phyloP scores from a whole-genome alignment of 2,329 filamentous ascomycete genomes.

The Coleophoma eucalyptorum region DNA sequence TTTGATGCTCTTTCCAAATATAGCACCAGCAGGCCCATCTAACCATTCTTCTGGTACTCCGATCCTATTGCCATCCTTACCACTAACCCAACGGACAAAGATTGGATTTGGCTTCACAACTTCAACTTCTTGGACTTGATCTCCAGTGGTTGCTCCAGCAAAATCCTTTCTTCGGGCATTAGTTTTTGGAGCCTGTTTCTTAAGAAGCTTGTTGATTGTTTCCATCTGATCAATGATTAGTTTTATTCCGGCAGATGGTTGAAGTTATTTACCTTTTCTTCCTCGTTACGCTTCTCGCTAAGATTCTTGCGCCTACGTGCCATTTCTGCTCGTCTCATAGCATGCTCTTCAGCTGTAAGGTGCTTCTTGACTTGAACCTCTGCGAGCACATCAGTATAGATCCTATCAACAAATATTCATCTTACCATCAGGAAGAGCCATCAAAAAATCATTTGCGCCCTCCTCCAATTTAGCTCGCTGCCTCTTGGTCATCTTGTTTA shows the following conservation, averaged over 20 bases:
- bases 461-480: slow-evolving; percentile 59
- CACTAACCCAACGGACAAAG: slow-evolving; percentile 70
- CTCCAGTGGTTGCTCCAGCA: slow-evolving; percentile 31
- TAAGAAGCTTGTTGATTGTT: slow-evolving; percentile 86
- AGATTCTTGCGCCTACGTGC: slow-evolving; percentile 69
- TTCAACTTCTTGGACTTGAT: slow-evolving; percentile 44
- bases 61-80: slow-evolving; percentile 56
- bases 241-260: background rate
- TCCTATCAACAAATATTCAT: background rate
- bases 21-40: slow-evolving; percentile 53
- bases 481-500: slow-evolving; percentile 63
- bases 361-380: slow-evolving; percentile 72
- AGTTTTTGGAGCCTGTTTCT: slow-evolving; percentile 78
- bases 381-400: slow-evolving; percentile 22
- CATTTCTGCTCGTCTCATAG: slow-evolving; percentile 72
- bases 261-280: slow-evolving; percentile 58
- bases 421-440: slow-evolving; percentile 38
- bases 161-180: slow-evolving; percentile 41
- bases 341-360: slow-evolving; percentile 68
- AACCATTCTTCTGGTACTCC: slow-evolving; percentile 68
- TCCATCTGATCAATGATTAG: slow-evolving; percentile 59
- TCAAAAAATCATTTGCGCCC: slow-evolving; percentile 35
- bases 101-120: slow-evolving; percentile 50
- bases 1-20: slow-evolving; percentile 43
- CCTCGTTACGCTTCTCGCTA: slow-evolving; percentile 73